Evolutionary conservation across 2,329 filamentous ascomycete species (phyloP).

Genomic region (Huntiella omanensis): DNA sequence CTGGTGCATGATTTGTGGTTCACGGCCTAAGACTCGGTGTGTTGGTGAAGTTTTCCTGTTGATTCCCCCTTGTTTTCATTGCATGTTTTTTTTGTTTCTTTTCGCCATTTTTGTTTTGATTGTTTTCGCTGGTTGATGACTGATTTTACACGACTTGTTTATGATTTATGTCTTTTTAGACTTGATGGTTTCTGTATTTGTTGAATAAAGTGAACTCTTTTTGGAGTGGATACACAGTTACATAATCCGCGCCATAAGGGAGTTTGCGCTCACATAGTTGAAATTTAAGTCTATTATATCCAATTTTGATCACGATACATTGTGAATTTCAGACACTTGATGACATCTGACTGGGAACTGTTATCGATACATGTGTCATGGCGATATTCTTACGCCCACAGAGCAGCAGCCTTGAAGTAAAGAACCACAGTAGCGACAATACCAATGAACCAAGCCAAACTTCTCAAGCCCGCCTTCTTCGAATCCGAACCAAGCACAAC

Average conservation of each 20-base stretch:
- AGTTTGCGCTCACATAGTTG: no score
- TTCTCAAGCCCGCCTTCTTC: constrained; percentile 20
- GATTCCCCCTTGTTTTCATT: constrained; percentile 1
- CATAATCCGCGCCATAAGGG: not conserved
- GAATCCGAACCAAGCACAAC: constrained; percentile 24
- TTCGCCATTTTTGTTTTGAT: not conserved
- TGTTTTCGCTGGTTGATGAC: not conserved
- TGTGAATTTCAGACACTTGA: no score
- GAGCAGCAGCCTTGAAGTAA: constrained; percentile 24
- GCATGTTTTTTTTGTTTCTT: not conserved
- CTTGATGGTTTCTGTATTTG: not conserved
- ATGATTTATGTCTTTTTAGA: not conserved
- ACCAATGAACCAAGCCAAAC: constrained; percentile 20
- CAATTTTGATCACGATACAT: no score
- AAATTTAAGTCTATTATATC: no score
- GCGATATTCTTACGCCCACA: constrained; percentile 10
- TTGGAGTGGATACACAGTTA: not conserved
- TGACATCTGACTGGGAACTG: no score
- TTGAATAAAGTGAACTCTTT: not conserved
- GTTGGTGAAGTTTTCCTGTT: not conserved
- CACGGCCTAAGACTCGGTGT: no score
- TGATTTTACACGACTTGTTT: not conserved
- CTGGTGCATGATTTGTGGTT: no score
- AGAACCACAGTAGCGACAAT: constrained; percentile 19
- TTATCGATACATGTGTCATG: no score